Percentiles rank a stretch among this genome's conserved stretches.
Evolutionary conservation across 2,329 filamentous ascomycete genomes (phyloP).

Genomic region (Onygena corvina): DNA sequence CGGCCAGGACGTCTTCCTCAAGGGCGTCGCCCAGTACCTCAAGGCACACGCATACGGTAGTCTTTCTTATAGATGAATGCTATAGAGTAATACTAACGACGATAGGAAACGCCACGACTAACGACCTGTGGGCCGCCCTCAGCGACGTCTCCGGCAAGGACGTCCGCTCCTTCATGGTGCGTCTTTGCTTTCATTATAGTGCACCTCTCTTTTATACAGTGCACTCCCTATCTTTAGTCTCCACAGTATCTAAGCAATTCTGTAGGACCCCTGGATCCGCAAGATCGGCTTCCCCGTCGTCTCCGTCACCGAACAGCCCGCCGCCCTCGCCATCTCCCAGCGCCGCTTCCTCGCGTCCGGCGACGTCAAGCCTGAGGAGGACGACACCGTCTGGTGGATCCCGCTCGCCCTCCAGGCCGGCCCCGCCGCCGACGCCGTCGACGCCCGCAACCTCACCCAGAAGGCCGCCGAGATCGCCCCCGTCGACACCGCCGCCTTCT

Average conservation of each 20-base stretch:
- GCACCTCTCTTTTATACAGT: too few relatives aligned
- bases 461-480: constrained; percentile 63
- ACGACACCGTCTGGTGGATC: constrained; percentile 90
- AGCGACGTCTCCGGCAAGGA: constrained; percentile 79
- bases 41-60: constrained; percentile 72
- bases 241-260: too few relatives aligned
- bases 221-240: too few relatives aligned
- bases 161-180: constrained; percentile 69
- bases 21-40: constrained; percentile 80
- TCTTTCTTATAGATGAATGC: neutral
- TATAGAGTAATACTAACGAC: constrained; percentile 7
- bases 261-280: constrained; percentile 75
- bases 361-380: constrained; percentile 81
- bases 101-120: constrained; percentile 65
- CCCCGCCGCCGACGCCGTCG: constrained; percentile 48
- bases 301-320: constrained; percentile 66
- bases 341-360: constrained; percentile 83
- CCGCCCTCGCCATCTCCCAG: constrained; percentile 61
- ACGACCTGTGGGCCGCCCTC: constrained; percentile 80
- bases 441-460: constrained; percentile 55
- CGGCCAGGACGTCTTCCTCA: constrained; percentile 74
- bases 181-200: too few relatives aligned
- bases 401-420: constrained; percentile 76
- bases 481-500: constrained; percentile 58
- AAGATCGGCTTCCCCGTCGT: constrained; percentile 92